phyloP scores from a whole-genome alignment of 257 asterid species.

The Petrea volubilis region DNA sequence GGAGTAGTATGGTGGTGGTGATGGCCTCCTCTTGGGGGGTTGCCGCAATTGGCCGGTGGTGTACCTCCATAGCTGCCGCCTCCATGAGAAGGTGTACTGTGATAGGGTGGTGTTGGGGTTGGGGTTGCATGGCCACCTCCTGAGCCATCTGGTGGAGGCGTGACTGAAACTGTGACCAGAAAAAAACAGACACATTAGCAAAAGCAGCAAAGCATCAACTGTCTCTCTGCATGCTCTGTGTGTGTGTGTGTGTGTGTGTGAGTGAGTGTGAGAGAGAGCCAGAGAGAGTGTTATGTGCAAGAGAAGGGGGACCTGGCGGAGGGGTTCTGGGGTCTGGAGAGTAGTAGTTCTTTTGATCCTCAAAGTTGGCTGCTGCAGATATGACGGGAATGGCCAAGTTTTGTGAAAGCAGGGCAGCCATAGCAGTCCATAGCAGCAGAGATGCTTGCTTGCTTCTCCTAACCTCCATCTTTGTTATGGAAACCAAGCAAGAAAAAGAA shows the following conservation, averaged over 20 bases:
- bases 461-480: slow-evolving; percentile 32
- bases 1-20: slow-evolving; percentile 47
- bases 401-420: slow-evolving; percentile 57
- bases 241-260: too few relatives aligned
- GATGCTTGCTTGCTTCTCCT: slow-evolving; percentile 39
- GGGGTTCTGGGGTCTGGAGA: slow-evolving; percentile 65
- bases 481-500: neutral
- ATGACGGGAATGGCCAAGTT: slow-evolving; percentile 42
- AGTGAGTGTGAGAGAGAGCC: too few relatives aligned
- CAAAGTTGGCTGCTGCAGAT: slow-evolving; percentile 38
- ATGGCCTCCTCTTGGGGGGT: slow-evolving; percentile 69
- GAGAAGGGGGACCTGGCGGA: slow-evolving; percentile 39
- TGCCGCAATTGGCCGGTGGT: slow-evolving; percentile 73
- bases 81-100: slow-evolving; percentile 46
- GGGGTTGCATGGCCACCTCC: slow-evolving; percentile 53
- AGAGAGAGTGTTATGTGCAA: too few relatives aligned
- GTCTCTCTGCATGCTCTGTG: too few relatives aligned
- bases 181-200: neutral
- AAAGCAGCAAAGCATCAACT: too few relatives aligned
- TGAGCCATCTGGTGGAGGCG: slow-evolving; percentile 45
- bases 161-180: slow-evolving; percentile 40
- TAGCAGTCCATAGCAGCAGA: slow-evolving; percentile 50
- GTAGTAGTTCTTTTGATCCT: slow-evolving; percentile 65
- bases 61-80: slow-evolving; percentile 44
- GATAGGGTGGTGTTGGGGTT: slow-evolving; percentile 38